Conservation (phyloP, 805 yeast genomes). For the Yamadazyma sp. region DNA sequence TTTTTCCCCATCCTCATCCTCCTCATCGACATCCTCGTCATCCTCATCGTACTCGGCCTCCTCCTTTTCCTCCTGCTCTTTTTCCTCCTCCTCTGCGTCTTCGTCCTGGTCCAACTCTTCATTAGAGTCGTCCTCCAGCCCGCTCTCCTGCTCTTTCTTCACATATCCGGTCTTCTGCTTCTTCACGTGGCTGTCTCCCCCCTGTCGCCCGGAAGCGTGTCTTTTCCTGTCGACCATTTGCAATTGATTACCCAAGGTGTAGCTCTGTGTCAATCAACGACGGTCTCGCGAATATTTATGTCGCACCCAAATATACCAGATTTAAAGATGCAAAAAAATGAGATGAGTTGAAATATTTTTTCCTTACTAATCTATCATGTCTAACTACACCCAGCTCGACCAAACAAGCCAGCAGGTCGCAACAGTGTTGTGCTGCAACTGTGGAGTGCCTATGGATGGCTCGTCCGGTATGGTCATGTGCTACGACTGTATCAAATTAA, state of each 20-base stretch:
- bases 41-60: conserved; percentile 23
- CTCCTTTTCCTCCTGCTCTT: conserved; percentile 23
- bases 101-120: conserved; percentile 17
- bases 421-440: conserved; percentile 94
- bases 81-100: conserved; percentile 22
- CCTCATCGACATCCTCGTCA: conserved; percentile 16
- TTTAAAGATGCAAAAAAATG: too few species aligned
- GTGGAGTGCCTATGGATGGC: conserved; percentile 98
- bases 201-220: conserved; percentile 3
- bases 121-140: conserved; percentile 21
- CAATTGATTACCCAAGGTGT: too few species aligned
- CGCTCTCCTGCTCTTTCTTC: conserved; percentile 20
- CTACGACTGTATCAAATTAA: conserved; percentile 92
- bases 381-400: conserved; percentile 48
- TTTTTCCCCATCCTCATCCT: conserved; percentile 22
- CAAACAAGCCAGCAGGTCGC: conserved; percentile 45
- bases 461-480: conserved; percentile 93
- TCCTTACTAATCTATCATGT: conserved; percentile 29
- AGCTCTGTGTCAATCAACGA: too few species aligned
- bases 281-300: too few species aligned
- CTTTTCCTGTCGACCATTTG: conserved; percentile 38
- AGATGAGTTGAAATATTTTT: too few species aligned
- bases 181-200: neutral
- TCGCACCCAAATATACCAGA: too few species aligned
- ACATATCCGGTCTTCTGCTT: too few species aligned